Conservation (phyloP, 2,329 filamentous ascomycete species). For the Coniella vitis region DNA sequence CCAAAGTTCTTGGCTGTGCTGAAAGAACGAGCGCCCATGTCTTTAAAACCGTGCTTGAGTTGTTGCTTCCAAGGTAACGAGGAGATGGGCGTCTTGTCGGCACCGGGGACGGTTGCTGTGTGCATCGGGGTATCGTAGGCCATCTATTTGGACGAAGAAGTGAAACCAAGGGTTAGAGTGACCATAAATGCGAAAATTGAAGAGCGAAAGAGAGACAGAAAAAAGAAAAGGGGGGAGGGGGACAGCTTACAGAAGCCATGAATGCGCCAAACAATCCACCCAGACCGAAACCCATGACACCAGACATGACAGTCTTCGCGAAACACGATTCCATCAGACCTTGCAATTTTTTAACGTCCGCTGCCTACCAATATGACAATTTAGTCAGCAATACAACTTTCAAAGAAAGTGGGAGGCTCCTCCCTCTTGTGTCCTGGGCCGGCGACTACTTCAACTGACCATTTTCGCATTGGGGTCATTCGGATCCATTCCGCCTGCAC, state of each 20-base stretch:
- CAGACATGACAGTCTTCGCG: constrained; percentile 81
- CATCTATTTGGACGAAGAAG: constrained; percentile 58
- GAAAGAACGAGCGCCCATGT: constrained; percentile 83
- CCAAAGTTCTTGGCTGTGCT: constrained; percentile 91
- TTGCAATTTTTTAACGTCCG: constrained; percentile 55
- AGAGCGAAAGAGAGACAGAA: neutral
- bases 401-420: too few species aligned
- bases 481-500: constrained; percentile 24
- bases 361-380: neutral
- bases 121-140: constrained; percentile 91
- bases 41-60: constrained; percentile 77
- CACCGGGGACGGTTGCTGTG: constrained; percentile 30
- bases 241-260: constrained; percentile 77
- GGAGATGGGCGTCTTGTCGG: constrained; percentile 32
- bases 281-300: constrained; percentile 88
- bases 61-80: constrained; percentile 79
- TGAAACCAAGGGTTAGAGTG: constrained; percentile 2
- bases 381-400: neutral
- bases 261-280: constrained; percentile 94
- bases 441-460: constrained; percentile 18
- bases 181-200: neutral
- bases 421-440: too few species aligned
- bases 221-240: constrained; percentile 1
- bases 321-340: constrained; percentile 85
- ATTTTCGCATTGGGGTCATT: constrained; percentile 47